These are phyloP conservation scores for Sicyos edulis DNA, from an alignment of 306 rosid species.

Conservation along the genomic window DNA sequence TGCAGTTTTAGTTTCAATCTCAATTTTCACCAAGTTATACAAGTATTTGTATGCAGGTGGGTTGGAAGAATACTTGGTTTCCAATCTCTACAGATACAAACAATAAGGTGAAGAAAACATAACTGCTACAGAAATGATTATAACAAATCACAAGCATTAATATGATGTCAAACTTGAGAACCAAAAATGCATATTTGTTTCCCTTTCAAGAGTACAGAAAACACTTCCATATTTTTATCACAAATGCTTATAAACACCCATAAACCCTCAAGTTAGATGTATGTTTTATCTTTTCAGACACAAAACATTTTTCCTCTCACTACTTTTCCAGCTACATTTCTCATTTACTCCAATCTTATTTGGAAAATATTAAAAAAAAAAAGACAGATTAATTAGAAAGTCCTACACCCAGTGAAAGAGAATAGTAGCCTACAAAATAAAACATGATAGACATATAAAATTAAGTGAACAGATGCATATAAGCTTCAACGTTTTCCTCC, in stretches of 20 bases:
- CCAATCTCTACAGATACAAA: conserved; percentile 71
- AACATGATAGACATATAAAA: neutral
- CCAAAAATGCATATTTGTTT: neutral
- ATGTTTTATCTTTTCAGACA: conserved; percentile 1
- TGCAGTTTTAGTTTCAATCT: conserved; percentile 71
- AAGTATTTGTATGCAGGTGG: conserved; percentile 51
- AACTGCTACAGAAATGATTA: neutral
- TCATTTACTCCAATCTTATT: conserved; percentile 1
- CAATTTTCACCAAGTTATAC: conserved; percentile 70
- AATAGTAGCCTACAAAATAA: neutral
- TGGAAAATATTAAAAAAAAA: neutral
- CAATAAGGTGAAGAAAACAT: conserved; percentile 13
- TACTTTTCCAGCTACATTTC: neutral
- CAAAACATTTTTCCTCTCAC: neutral
- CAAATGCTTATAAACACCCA: neutral
- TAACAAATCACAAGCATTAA: conserved; percentile 9
- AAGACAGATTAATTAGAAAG: neutral
- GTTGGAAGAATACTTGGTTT: conserved; percentile 51
- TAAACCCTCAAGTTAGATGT: neutral
- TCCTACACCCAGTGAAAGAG: neutral
- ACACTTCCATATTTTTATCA: neutral
- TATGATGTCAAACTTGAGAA: neutral
- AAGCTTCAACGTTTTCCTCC: neutral
- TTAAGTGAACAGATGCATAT: neutral
- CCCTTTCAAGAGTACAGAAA: neutral